Percentiles rank a stretch among this genome's conserved stretches.
phyloP scores from a whole-genome alignment of 768 basidiomycete genomes.

The Kwoniella sp. region DNA sequence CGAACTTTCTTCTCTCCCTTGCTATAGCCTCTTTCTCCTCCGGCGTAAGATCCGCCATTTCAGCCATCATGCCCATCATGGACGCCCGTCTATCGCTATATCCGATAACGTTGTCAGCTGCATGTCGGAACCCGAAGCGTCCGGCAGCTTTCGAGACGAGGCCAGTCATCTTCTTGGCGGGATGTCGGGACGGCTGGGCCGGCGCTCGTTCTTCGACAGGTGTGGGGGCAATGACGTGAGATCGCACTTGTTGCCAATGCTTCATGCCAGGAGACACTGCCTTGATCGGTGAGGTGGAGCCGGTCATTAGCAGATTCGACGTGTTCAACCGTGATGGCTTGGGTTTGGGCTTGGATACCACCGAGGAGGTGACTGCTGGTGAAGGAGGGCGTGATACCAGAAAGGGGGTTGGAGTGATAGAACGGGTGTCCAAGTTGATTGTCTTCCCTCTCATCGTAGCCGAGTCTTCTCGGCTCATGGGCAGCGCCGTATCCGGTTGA shows the following conservation, averaged over 20 bases:
- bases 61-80: slow-evolving; percentile 9
- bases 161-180: slow-evolving; percentile 23
- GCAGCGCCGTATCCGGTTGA: slow-evolving; percentile 1
- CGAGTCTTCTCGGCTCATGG: slow-evolving; percentile 11
- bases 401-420: slow-evolving; percentile 13
- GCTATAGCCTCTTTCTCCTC: slow-evolving; percentile 39
- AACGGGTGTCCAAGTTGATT: neutral
- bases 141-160: slow-evolving; percentile 40
- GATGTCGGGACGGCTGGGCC: neutral
- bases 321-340: slow-evolving; percentile 35
- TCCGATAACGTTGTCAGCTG: slow-evolving; percentile 34
- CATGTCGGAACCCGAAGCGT: slow-evolving; percentile 35
- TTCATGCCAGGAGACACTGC: slow-evolving; percentile 34
- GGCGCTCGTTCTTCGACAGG: slow-evolving; percentile 17
- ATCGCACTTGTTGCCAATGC: slow-evolving; percentile 44
- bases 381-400: slow-evolving; percentile 5
- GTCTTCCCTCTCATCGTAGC: slow-evolving; percentile 6
- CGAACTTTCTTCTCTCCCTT: slow-evolving; percentile 38
- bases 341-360: slow-evolving; percentile 19
- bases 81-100: slow-evolving; percentile 23
- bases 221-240: slow-evolving; percentile 31
- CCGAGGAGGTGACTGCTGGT: slow-evolving; percentile 8
- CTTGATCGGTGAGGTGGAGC: slow-evolving; percentile 22
- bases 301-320: slow-evolving; percentile 15
- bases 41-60: slow-evolving; percentile 18